Conservation (phyloP, 2,329 filamentous ascomycete species). For the Talaromyces sp. region DNA sequence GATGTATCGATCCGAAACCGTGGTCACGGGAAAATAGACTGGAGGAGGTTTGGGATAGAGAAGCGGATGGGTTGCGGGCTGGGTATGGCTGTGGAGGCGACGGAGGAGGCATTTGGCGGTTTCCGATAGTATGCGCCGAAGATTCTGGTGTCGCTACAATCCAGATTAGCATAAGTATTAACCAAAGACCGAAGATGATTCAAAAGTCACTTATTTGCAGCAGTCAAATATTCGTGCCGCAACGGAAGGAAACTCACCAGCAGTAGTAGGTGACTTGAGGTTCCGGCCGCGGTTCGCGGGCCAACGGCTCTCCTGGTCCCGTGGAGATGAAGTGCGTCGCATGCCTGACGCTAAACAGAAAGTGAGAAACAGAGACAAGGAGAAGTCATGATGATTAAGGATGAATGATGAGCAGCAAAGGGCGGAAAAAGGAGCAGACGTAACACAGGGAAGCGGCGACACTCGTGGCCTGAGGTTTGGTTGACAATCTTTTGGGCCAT, state of each 20-base stretch:
- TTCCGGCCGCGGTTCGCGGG: slow-evolving; percentile 38
- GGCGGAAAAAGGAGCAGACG: background rate
- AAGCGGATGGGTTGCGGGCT: slow-evolving; percentile 40
- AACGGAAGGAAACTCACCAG: slow-evolving; percentile 32
- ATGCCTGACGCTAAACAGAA: slow-evolving; percentile 30
- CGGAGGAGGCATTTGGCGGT: slow-evolving; percentile 51
- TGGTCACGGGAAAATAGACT: slow-evolving; percentile 53
- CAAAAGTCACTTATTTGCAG: background rate
- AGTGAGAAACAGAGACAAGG: background rate
- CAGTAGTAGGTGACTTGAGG: slow-evolving; percentile 30
- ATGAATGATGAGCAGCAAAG: background rate
- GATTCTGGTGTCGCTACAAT: slow-evolving; percentile 24
- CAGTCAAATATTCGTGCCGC: background rate
- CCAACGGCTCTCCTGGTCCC: slow-evolving; percentile 33
- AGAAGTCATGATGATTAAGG: background rate
- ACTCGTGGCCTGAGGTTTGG: slow-evolving; percentile 8
- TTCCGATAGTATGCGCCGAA: slow-evolving; percentile 33
- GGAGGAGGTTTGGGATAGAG: slow-evolving; percentile 37
- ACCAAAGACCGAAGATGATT: background rate
- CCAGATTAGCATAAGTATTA: background rate
- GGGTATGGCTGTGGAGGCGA: slow-evolving; percentile 49
- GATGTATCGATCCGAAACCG: slow-evolving; percentile 50
- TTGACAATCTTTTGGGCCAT: background rate
- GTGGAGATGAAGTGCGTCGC: slow-evolving; percentile 33
- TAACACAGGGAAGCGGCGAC: background rate